Evolutionary conservation across 225 moss, liverwort and hornwort species (phyloP).

Genomic region (Takakia lepidozioides): DNA sequence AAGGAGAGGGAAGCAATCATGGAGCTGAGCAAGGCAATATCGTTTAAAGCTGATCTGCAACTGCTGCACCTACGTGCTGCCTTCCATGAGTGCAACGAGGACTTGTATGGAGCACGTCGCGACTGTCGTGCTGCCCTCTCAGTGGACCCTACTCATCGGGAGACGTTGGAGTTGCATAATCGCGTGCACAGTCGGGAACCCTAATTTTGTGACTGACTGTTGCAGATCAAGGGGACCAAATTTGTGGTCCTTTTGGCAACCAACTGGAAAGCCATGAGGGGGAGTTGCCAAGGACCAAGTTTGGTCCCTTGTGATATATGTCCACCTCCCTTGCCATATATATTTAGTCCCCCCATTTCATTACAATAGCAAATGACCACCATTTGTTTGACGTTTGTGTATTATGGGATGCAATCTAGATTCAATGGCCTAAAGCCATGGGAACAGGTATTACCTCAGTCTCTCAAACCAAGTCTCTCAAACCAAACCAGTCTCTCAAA

Average conservation of each 20-base stretch:
- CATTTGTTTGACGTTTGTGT: constrained; percentile 34
- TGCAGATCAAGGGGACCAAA: constrained; percentile 76
- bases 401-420: constrained; percentile 22
- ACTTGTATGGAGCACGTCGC: constrained; percentile 74
- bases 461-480: too few species aligned
- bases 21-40: constrained; percentile 92
- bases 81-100: constrained; percentile 91
- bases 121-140: constrained; percentile 98
- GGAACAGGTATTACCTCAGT: too few species aligned
- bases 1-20: constrained; percentile 89
- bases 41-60: constrained; percentile 97
- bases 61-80: constrained; percentile 94
- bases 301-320: constrained; percentile 83
- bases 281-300: constrained; percentile 83
- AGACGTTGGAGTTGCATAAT: constrained; percentile 76
- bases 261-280: constrained; percentile 14
- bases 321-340: constrained; percentile 24
- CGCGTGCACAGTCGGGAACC: constrained; percentile 76
- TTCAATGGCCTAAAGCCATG: too few species aligned
- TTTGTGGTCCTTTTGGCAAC: constrained; percentile 74
- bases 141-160: constrained; percentile 88
- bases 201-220: constrained; percentile 23
- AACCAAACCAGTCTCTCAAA: too few species aligned
- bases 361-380: constrained; percentile 22
- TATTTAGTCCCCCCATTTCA: constrained; percentile 9